These are phyloP conservation scores for Rhodomyrtus psidioides DNA, from an alignment of 441 rosid species.

Conservation along the genomic window DNA sequence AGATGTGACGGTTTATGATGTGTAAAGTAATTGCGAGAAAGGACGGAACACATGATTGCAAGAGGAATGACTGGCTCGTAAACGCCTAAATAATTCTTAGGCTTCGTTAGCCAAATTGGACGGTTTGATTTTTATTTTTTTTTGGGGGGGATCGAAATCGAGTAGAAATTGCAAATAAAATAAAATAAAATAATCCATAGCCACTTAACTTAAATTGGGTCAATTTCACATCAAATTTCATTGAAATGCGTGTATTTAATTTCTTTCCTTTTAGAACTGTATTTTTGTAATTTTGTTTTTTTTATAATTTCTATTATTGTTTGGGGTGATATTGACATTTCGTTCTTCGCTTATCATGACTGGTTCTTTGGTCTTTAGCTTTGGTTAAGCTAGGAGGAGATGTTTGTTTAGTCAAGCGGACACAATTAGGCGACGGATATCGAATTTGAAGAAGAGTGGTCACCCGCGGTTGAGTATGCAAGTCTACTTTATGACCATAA, in stretches of 20 bases:
- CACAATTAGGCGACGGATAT: background rate
- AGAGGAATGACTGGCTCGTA: background rate
- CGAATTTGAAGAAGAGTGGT: background rate
- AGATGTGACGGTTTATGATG: background rate
- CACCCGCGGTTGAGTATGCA: no score
- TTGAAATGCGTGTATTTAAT: background rate
- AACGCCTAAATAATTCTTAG: background rate
- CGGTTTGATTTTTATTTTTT: background rate
- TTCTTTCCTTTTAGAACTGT: background rate
- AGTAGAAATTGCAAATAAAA: background rate
- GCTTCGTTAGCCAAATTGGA: background rate
- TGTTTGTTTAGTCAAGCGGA: background rate
- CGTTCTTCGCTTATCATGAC: background rate
- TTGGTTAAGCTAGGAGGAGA: background rate
- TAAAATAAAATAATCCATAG: no score
- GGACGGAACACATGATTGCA: background rate
- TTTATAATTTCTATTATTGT: background rate
- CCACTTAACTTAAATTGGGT: background rate
- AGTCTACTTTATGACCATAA: no score
- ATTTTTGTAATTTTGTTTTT: no score
- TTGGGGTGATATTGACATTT: background rate
- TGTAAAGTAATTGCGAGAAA: background rate
- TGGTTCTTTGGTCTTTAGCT: background rate
- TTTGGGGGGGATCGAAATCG: background rate
- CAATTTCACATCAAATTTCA: background rate